Percentiles rank a stretch among this genome's conserved stretches.
phyloP scores from a whole-genome alignment of 2,329 filamentous ascomycete genomes.

The Penicillium sp. region DNA sequence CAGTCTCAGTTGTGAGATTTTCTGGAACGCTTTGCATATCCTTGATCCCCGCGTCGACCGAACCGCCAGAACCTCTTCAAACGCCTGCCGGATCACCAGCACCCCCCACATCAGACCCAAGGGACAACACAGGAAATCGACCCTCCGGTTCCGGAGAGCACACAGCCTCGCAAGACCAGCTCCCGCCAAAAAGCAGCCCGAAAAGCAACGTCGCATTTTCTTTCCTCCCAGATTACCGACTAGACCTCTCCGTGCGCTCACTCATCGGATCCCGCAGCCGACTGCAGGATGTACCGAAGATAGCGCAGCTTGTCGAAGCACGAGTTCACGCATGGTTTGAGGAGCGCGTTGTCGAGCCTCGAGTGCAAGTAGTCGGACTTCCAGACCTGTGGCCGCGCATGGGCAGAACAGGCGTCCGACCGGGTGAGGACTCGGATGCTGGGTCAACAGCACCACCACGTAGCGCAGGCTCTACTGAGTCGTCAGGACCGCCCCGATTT shows the following conservation, averaged over 20 bases:
- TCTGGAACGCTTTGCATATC: conserved; percentile 92
- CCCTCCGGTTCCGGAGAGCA: conserved; percentile 10
- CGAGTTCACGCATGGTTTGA: conserved; percentile 66
- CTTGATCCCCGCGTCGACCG: conserved; percentile 68
- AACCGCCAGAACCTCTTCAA: conserved; percentile 35
- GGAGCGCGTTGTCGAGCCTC: conserved; percentile 62
- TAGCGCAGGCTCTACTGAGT: conserved; percentile 29
- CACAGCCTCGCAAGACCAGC: conserved; percentile 13
- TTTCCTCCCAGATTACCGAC: conserved; percentile 66
- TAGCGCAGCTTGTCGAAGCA: conserved; percentile 63
- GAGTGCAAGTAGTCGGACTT: conserved; percentile 63
- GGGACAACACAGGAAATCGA: background rate
- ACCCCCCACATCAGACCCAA: conserved; percentile 21
- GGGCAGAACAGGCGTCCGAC: conserved; percentile 46
- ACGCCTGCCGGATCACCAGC: conserved; percentile 33
- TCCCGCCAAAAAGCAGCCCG: conserved; percentile 53
- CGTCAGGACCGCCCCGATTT: conserved; percentile 22
- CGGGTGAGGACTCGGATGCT: conserved; percentile 43
- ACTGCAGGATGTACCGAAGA: conserved; percentile 64
- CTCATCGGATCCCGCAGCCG: conserved; percentile 62
- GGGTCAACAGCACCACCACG: conserved; percentile 32
- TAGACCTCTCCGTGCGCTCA: conserved; percentile 63
- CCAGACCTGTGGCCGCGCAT: conserved; percentile 62
- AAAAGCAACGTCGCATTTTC: conserved; percentile 89
- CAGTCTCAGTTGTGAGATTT: conserved; percentile 89